phyloP scores from a whole-genome alignment of 2,329 filamentous ascomycete genomes.

The Botryotinia globosa region DNA sequence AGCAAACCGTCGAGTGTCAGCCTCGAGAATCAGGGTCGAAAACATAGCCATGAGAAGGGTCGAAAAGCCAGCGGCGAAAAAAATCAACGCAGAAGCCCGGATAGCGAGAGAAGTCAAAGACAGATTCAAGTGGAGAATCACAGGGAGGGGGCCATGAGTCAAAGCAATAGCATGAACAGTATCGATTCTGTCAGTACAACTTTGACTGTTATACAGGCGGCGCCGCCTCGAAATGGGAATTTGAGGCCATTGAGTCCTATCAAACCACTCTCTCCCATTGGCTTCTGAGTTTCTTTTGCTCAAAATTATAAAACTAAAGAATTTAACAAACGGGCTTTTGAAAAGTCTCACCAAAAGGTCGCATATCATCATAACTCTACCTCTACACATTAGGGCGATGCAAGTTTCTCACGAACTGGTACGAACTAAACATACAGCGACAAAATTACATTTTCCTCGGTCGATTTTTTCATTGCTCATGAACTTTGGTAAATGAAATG shows the following conservation, averaged over 20 bases:
- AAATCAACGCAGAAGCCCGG: slow-evolving; percentile 4
- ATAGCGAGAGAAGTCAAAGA: neutral
- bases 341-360: slow-evolving; percentile 1
- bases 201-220: slow-evolving; percentile 30
- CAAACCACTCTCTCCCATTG: slow-evolving; percentile 62
- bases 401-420: neutral
- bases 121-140: neutral
- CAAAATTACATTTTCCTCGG: slow-evolving; percentile 12
- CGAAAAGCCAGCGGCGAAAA: slow-evolving; percentile 17
- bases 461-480: slow-evolving; percentile 15
- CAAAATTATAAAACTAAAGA: neutral
- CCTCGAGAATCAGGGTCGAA: slow-evolving; percentile 27
- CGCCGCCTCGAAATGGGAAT: slow-evolving; percentile 30
- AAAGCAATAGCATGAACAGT: slow-evolving; percentile 46
- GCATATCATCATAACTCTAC: slow-evolving; percentile 5
- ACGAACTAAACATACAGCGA: slow-evolving; percentile 3
- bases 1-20: slow-evolving; percentile 49
- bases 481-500: slow-evolving; percentile 10
- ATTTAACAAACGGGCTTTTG: neutral
- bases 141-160: slow-evolving; percentile 16
- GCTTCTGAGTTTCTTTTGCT: slow-evolving; percentile 42
- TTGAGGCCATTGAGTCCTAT: slow-evolving; percentile 59
- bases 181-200: slow-evolving; percentile 38
- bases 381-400: slow-evolving; percentile 4
- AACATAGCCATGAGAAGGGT: slow-evolving; percentile 15